Base-by-base conservation (phyloP, 2,329 filamentous ascomycete species). In the Phialophora tarda region DNA sequence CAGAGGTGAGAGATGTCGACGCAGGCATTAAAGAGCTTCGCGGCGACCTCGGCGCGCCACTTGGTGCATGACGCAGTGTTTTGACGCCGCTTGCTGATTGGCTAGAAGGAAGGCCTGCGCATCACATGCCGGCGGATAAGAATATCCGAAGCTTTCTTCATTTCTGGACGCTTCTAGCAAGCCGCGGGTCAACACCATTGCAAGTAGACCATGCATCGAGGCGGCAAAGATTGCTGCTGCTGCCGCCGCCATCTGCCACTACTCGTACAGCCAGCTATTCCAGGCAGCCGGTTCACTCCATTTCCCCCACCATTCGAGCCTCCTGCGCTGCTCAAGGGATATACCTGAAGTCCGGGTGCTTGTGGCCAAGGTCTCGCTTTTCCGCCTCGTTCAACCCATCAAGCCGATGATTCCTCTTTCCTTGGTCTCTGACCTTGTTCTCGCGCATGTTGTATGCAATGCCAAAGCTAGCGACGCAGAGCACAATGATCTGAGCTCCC, bases 361-460 rank as follows among this genome's bases (percentile, higher is more conserved):
- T 68, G 67, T 78, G 76, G 10, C 77, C 76, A 59, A 78, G 65
- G 63, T 77, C 74, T 32, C 68, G 60, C 47, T 76, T 62, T 50
- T 75, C 72, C 14, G 64, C 59, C 26, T 73, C 68, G 63, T 68
- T 68, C 32, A 74, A 38, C 5, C 84, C 85, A 12, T 70, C 64
- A 51, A 75, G 67, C 44, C 74, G 69, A 63, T 75, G 55, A 59
- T 74, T 71, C 51, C 72, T 64, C 48, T 72, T 71, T 8, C 74
- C 74, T 59, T 66, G 55, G 7, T 71, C 73, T 55, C 75, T 71
- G 41, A 71, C 67, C 62, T 69, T 72, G 65, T 80, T 79, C 62
- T 75, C 75, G 24, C 75, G 70, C 23, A 70, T 64, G 24, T 77
- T 68, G 41, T 69, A 68, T 14, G 24, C 60, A 30, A 71, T 70